Evolutionary conservation across 805 yeast genomes (phyloP), one percentile per base, ranked within the genome.

Genomic region (Candida verbasci): DNA sequence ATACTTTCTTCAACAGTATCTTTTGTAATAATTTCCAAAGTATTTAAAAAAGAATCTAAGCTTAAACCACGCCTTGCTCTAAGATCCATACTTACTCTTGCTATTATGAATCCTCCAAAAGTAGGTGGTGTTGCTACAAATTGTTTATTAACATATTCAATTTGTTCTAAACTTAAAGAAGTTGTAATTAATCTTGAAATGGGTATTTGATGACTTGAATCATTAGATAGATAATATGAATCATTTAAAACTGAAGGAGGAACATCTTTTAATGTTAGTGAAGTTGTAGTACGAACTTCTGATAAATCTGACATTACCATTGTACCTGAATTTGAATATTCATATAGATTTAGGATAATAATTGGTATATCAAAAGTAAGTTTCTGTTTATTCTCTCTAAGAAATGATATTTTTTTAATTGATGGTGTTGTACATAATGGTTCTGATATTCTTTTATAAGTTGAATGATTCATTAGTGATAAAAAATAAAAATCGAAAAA

Each of bases 341-440:
- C n/a, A 14, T 33, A 25, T 3, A 3, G 8, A 14, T 26, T 27
- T 12, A 34, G 15, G 8, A 35, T 23, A 4, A 35, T 7, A 5
- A 29, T 15, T 4, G 39, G 39, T 3, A 35, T 17, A 12, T 35
- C 39, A 20, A 22, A 35, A 10, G 30, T 26, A 15, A 22, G 29
- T 26, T 31, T 31, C 22, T 12, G 24, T 8, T 15, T 24, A 9
- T 17, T 31, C 8, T 3, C 4, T 15, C 34, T 23, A 23, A 23
- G 23, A 11, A 9, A 12, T 4, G 9, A n/a, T 4, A 31, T 17
- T 6, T 23, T 16, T 31, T 17, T 22, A 11, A 21, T 14, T n/a
- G 22, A 3, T 18, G 34, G 34, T n/a, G 24, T 4, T 3, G 27
- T 31, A 9, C 22, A 16, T 23, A 31, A 24, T 23, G 34, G 22